A percentile compares a stretch with the other conserved stretches of the same genome.
These are phyloP conservation scores for Carex littledalei DNA, from an alignment of 176 grass and related monocot species.

Conservation along the genomic window DNA sequence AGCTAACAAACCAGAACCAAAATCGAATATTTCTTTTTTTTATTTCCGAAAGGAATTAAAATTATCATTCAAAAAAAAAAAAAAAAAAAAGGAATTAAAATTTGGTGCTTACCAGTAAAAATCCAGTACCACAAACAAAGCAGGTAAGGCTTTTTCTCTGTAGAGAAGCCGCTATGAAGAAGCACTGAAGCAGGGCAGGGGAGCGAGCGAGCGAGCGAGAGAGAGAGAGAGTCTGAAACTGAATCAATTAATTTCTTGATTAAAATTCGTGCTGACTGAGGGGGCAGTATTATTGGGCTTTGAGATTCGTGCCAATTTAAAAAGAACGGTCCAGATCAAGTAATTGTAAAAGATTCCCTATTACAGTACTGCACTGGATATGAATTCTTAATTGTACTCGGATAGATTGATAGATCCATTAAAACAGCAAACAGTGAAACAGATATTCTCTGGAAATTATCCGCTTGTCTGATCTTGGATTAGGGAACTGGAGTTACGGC, in stretches of 20 bases:
- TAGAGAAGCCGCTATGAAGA: not conserved
- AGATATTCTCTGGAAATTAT: not conserved
- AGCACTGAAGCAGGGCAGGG: not conserved
- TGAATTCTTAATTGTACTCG: too few relatives aligned
- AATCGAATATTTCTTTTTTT: not conserved
- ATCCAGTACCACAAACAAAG: not conserved
- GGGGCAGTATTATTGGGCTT: too few relatives aligned
- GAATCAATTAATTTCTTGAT: too few relatives aligned
- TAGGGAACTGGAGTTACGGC: not conserved
- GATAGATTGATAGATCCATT: too few relatives aligned
- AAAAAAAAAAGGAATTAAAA: not conserved
- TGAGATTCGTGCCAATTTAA: too few relatives aligned
- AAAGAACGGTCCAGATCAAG: not conserved
- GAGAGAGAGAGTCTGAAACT: not conserved
- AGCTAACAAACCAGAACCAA: not conserved
- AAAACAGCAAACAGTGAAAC: too few relatives aligned
- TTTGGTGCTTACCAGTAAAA: not conserved
- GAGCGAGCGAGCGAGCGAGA: too few relatives aligned
- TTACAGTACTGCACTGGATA: too few relatives aligned
- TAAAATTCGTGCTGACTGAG: too few relatives aligned
- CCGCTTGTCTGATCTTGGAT: not conserved
- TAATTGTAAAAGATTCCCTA: too few relatives aligned
- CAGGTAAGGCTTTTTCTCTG: not conserved
- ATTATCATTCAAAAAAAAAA: too few relatives aligned
- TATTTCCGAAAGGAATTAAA: not conserved